These are phyloP conservation scores for Kokia cookei DNA, from an alignment of 441 rosid genomes.

Conservation along the genomic window DNA sequence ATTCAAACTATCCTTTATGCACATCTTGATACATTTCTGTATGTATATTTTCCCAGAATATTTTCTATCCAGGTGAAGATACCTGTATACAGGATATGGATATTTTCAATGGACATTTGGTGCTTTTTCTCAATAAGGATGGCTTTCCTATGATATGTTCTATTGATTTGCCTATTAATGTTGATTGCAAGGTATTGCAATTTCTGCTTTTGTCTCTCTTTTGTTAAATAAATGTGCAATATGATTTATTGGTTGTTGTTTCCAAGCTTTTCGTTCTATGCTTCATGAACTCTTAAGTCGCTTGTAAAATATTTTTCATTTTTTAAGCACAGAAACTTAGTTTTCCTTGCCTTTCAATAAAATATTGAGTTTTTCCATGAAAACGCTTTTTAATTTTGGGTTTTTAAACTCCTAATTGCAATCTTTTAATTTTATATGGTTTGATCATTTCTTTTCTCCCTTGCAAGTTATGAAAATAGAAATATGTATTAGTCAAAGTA, in stretches of 20 bases:
- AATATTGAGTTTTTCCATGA: background rate
- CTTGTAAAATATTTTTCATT: background rate
- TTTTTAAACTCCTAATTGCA: background rate
- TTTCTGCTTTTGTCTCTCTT: conserved; percentile 7
- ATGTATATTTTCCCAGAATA: conserved; percentile 28
- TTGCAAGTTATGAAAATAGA: background rate
- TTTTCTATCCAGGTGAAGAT: conserved; percentile 59
- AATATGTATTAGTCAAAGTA: background rate
- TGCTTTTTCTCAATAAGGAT: conserved; percentile 52
- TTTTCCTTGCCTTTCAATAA: background rate
- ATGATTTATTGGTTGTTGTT: background rate
- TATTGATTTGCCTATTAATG: conserved; percentile 52
- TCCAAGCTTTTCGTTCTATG: background rate
- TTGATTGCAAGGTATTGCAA: conserved; percentile 38
- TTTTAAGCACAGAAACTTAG: background rate
- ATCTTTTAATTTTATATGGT: background rate
- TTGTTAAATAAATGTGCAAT: background rate
- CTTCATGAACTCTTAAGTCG: background rate
- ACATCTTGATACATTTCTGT: background rate
- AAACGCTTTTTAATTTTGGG: background rate
- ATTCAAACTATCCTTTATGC: background rate
- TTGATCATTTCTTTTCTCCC: background rate
- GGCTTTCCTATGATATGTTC: conserved; percentile 64
- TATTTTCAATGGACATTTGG: conserved; percentile 65
- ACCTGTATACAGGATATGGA: conserved; percentile 79